Evolutionary conservation across 2,329 filamentous ascomycete genomes (phyloP).

Genomic region (Ophiostoma sp.): DNA sequence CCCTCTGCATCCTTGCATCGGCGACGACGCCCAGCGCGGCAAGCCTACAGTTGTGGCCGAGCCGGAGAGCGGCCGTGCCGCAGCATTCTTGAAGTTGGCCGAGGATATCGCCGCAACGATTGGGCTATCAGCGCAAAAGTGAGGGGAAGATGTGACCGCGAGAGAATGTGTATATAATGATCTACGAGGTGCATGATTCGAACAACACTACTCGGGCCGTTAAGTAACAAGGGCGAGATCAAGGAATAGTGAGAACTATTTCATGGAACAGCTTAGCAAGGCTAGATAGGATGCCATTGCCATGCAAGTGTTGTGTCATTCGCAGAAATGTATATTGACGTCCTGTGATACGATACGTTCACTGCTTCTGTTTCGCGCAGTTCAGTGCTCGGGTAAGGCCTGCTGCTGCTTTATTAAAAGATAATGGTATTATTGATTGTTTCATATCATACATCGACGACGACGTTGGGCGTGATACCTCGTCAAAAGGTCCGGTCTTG

Average conservation of each 20-base stretch:
- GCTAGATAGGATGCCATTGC: too few relatives aligned
- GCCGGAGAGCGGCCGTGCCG: slow-evolving; percentile 66
- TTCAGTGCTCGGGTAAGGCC: neutral
- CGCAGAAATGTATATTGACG: neutral
- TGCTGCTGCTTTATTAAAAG: neutral
- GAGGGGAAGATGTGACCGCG: neutral
- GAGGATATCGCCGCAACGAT: slow-evolving; percentile 47
- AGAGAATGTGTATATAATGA: neutral
- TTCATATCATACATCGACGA: slow-evolving; percentile 1
- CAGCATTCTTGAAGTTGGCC: slow-evolving; percentile 68
- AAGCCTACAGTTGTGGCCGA: slow-evolving; percentile 87
- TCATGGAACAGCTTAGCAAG: too few relatives aligned
- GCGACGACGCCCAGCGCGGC: slow-evolving; percentile 78
- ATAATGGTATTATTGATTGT: neutral
- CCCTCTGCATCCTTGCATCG: slow-evolving; percentile 79
- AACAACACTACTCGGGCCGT: neutral
- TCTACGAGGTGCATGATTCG: neutral
- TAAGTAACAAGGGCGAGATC: neutral
- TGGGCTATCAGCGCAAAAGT: slow-evolving; percentile 26
- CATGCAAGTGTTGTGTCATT: too few relatives aligned
- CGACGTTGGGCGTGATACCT: neutral
- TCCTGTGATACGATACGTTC: neutral
- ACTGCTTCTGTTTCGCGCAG: neutral
- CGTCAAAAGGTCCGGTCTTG: neutral
- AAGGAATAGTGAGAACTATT: neutral